phyloP scores from a whole-genome alignment of 768 basidiomycete genomes.

The Naganishia randhawae region DNA sequence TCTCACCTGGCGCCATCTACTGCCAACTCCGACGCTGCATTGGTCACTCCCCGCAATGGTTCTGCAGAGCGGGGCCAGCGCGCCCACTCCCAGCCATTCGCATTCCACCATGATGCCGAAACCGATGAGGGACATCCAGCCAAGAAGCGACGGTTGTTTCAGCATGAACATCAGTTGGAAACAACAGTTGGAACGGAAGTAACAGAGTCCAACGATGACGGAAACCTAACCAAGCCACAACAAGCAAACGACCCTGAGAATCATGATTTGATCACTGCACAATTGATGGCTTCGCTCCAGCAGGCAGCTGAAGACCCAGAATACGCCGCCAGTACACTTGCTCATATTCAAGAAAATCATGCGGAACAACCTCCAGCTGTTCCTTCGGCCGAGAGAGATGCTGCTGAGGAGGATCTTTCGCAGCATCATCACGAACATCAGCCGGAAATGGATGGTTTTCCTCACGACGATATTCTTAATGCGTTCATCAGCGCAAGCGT shows the following conservation, averaged over 20 bases:
- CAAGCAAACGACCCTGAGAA: not conserved
- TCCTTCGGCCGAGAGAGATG: not conserved
- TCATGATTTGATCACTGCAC: constrained; percentile 2
- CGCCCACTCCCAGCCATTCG: constrained; percentile 13
- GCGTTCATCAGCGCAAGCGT: constrained; percentile 6
- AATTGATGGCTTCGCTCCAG: constrained; percentile 14
- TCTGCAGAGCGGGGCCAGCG: not conserved
- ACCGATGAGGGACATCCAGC: not conserved
- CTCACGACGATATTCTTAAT: constrained; percentile 2
- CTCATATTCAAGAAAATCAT: not conserved
- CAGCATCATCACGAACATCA: not conserved
- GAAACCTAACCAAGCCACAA: not conserved
- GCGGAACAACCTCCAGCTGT: not conserved
- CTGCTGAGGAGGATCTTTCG: not conserved
- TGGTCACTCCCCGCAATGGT: not conserved
- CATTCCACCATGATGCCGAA: not conserved
- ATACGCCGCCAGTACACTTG: not conserved
- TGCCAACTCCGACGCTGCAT: not conserved
- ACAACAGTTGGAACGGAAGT: not conserved
- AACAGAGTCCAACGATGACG: not conserved
- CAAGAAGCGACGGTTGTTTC: constrained; percentile 12
- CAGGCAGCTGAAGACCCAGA: constrained; percentile 7
- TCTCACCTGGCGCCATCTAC: not conserved
- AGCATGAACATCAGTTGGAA: constrained; percentile 10
- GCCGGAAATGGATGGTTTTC: not conserved